Conservation (phyloP, 176 grass and related monocot species). For the Oropetium thomaeum region DNA sequence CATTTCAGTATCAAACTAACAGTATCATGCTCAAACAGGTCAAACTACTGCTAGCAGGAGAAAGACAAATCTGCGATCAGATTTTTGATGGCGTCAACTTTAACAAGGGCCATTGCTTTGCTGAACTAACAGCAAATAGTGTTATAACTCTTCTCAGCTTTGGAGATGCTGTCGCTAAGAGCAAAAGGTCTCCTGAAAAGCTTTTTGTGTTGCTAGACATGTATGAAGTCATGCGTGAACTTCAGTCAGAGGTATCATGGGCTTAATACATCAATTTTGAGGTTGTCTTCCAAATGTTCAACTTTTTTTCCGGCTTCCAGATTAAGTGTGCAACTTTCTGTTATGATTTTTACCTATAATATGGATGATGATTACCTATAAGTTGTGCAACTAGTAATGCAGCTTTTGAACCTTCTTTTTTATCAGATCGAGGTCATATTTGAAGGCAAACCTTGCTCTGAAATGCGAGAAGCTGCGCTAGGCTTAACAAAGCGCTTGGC, state of each 20-base stretch:
- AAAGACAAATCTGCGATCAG: constrained; percentile 86
- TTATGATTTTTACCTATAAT: constrained; percentile 5
- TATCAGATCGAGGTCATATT: constrained; percentile 74
- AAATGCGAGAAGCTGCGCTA: constrained; percentile 62
- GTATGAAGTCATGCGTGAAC: constrained; percentile 96
- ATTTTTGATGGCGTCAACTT: constrained; percentile 76
- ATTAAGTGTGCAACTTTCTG: not conserved
- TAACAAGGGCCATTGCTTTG: constrained; percentile 78
- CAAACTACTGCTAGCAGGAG: constrained; percentile 75
- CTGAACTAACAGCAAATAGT: constrained; percentile 73
- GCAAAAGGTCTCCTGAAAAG: constrained; percentile 96
- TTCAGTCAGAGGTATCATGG: constrained; percentile 70
- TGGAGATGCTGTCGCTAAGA: constrained; percentile 94
- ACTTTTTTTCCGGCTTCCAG: constrained; percentile 9
- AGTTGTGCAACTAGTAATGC: too few species aligned
- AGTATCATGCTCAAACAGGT: constrained; percentile 51
- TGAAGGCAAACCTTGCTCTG: constrained; percentile 77
- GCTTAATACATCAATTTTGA: constrained; percentile 16
- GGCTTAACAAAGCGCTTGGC: constrained; percentile 78
- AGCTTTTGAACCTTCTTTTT: constrained; percentile 33
- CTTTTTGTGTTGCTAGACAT: constrained; percentile 88
- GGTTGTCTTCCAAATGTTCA: not conserved
- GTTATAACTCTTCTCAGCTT: constrained; percentile 81
- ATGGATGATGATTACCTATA: constrained; percentile 14
- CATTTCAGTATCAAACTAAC: constrained; percentile 21